Evolutionary conservation across 768 basidiomycete species (phyloP).

Genomic region (Russula emetica): DNA sequence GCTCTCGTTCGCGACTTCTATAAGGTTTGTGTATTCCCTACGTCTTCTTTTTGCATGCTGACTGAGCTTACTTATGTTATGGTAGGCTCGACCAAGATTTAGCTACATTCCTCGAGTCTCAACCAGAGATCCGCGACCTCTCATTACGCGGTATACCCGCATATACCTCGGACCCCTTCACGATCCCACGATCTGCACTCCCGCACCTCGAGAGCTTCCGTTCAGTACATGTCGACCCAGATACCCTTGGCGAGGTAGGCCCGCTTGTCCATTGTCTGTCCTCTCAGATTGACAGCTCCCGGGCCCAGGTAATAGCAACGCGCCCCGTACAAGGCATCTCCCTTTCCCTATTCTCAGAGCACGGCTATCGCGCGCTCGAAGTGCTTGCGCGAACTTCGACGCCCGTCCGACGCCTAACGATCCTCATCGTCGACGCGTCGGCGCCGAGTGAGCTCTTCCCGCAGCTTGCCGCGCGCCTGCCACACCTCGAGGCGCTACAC

Average conservation of each 20-base stretch:
- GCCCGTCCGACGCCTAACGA: constrained; percentile 48
- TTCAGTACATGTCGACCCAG: constrained; percentile 49
- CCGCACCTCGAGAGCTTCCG: constrained; percentile 49
- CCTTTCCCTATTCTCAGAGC: constrained; percentile 47
- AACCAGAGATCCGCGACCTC: constrained; percentile 47
- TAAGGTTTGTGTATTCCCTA: constrained; percentile 38
- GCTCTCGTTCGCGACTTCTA: constrained; percentile 49
- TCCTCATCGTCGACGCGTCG: constrained; percentile 53
- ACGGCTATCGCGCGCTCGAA: constrained; percentile 41
- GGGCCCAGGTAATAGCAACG: constrained; percentile 41
- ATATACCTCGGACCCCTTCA: constrained; percentile 30
- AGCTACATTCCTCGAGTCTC: constrained; percentile 49
- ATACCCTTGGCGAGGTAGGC: constrained; percentile 35
- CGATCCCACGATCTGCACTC: constrained; percentile 41
- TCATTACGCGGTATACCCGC: constrained; percentile 51
- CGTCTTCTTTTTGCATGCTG: neutral
- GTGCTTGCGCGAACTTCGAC: constrained; percentile 40
- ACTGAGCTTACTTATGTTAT: neutral
- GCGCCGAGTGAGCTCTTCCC: constrained; percentile 41
- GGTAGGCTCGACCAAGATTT: constrained; percentile 37
- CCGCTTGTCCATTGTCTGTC: no score
- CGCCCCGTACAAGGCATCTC: constrained; percentile 50
- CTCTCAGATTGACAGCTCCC: neutral
- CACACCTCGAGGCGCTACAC: constrained; percentile 55
- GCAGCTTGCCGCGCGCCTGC: constrained; percentile 46